Evolutionary conservation across 2,329 filamentous ascomycete genomes (phyloP).

Genomic region (Elsinoe perseae): DNA sequence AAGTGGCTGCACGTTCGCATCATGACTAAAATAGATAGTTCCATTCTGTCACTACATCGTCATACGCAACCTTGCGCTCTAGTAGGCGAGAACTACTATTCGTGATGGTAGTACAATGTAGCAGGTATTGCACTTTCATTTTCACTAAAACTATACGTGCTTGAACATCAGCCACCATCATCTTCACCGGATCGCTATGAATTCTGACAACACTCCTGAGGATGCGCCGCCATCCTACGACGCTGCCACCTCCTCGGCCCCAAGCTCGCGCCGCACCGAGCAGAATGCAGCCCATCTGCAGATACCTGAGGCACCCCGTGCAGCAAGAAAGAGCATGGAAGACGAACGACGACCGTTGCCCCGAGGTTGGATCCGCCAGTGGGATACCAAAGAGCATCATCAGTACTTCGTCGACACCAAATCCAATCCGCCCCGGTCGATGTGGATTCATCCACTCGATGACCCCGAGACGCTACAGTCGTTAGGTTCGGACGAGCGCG

Average conservation of each 20-base stretch:
- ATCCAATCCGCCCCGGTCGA: constrained; percentile 47
- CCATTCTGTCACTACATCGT: too few relatives aligned
- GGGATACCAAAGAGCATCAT: constrained; percentile 46
- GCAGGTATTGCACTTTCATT: too few relatives aligned
- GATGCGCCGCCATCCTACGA: constrained; percentile 4
- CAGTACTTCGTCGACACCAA: constrained; percentile 58
- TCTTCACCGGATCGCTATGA: background rate
- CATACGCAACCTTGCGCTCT: too few relatives aligned
- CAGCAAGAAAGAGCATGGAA: constrained; percentile 44
- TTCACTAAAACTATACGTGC: background rate
- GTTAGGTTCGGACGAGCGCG: constrained; percentile 43
- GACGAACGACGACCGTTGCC: constrained; percentile 51
- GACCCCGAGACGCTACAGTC: constrained; percentile 47
- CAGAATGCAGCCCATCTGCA: background rate
- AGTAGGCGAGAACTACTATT: too few relatives aligned
- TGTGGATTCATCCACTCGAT: constrained; percentile 57
- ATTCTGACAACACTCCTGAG: background rate
- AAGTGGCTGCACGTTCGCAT: too few relatives aligned
- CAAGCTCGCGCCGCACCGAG: background rate
- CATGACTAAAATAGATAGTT: too few relatives aligned
- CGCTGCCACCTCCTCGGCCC: background rate
- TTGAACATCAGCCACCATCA: background rate
- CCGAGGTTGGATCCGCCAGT: constrained; percentile 50
- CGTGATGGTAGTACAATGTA: too few relatives aligned
- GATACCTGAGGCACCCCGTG: background rate